Evolutionary conservation across 2,329 filamentous ascomycete genomes (phyloP).

Genomic region (Botryotinia narcissicola): DNA sequence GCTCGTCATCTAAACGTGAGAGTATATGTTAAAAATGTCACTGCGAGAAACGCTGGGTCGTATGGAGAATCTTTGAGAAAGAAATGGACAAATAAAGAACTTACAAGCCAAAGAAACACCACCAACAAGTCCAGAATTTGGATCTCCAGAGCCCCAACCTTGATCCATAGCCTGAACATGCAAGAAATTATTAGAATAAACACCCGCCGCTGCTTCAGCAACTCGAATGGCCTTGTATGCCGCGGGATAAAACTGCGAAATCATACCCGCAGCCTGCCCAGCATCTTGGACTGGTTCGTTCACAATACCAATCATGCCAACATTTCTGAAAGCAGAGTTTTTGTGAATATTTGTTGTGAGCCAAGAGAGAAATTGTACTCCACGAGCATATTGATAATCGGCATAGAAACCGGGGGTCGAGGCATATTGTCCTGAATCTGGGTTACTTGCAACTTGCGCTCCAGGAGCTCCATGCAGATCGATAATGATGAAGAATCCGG

Average conservation of each 20-base stretch:
- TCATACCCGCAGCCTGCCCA: slow-evolving; percentile 40
- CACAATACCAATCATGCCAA: slow-evolving; percentile 57
- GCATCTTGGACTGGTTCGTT: slow-evolving; percentile 50
- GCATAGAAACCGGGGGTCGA: slow-evolving; percentile 52
- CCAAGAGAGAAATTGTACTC: slow-evolving; percentile 52
- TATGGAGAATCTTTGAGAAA: neutral
- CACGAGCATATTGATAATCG: slow-evolving; percentile 55
- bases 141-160: slow-evolving; percentile 56
- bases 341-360: slow-evolving; percentile 52
- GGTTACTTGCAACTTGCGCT: slow-evolving; percentile 44
- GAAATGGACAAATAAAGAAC: slow-evolving; percentile 38
- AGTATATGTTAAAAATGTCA: slow-evolving; percentile 2
- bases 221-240: slow-evolving; percentile 50
- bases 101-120: slow-evolving; percentile 46
- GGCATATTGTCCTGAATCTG: slow-evolving; percentile 40
- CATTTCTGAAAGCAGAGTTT: slow-evolving; percentile 48
- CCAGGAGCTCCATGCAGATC: slow-evolving; percentile 50
- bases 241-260: slow-evolving; percentile 48
- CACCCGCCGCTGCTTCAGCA: slow-evolving; percentile 46
- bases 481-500: slow-evolving; percentile 49
- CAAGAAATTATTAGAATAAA: slow-evolving; percentile 45
- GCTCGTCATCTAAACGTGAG: slow-evolving; percentile 32
- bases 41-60: neutral
- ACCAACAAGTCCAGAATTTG: slow-evolving; percentile 46
- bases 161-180: slow-evolving; percentile 55